These are phyloP conservation scores for Tricholoma sp. DNA, from an alignment of 768 basidiomycete species.

Conservation along the genomic window DNA sequence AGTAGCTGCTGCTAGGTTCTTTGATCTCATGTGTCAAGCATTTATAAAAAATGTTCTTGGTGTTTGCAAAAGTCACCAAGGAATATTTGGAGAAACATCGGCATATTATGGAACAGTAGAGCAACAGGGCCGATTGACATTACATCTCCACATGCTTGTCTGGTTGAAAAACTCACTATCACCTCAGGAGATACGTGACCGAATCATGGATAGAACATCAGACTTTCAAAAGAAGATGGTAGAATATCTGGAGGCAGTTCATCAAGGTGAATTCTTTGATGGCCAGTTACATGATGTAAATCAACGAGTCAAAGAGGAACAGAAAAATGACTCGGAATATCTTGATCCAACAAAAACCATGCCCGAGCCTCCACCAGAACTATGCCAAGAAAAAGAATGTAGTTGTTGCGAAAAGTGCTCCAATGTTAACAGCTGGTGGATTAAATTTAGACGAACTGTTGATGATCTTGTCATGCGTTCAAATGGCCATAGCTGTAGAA, in stretches of 20 bases:
- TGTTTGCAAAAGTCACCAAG: conserved; percentile 9
- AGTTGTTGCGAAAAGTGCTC: not conserved
- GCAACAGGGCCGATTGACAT: too few species aligned
- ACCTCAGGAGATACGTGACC: too few species aligned
- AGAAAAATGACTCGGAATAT: too few species aligned
- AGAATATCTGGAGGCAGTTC: too few species aligned
- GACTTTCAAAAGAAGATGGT: too few species aligned
- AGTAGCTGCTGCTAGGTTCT: conserved; percentile 27
- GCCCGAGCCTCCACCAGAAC: not conserved
- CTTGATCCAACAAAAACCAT: too few species aligned
- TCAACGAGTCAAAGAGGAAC: too few species aligned
- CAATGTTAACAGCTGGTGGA: not conserved
- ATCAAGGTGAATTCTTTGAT: too few species aligned
- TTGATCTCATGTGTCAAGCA: conserved; percentile 23
- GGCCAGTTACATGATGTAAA: too few species aligned
- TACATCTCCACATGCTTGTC: too few species aligned
- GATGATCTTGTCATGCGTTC: not conserved
- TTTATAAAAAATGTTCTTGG: conserved; percentile 24
- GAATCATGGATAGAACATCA: too few species aligned
- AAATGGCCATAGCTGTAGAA: not conserved
- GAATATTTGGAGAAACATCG: conserved; percentile 23
- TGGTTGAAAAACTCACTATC: too few species aligned
- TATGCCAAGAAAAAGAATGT: not conserved
- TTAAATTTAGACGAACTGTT: not conserved
- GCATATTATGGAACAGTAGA: conserved; percentile 24